phyloP scores from a whole-genome alignment of 495 filamentous ascomycete genomes.

The Penicillium herquei region DNA sequence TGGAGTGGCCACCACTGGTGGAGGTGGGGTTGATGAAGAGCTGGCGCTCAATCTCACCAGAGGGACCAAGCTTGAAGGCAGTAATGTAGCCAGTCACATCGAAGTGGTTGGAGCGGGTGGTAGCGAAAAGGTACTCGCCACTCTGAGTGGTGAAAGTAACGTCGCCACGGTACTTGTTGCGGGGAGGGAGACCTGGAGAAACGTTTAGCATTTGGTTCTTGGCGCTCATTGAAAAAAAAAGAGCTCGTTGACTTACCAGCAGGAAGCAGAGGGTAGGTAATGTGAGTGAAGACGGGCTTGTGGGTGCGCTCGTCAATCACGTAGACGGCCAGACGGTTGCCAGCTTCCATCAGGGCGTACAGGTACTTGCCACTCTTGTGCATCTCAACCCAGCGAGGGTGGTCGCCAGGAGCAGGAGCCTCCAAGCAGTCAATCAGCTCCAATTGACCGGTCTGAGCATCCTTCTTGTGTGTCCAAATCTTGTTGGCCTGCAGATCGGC shows the following conservation, averaged over 20 bases:
- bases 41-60: constrained; percentile 71
- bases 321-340: constrained; percentile 76
- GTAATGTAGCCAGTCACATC: constrained; percentile 77
- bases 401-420: constrained; percentile 68
- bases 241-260: constrained; percentile 57
- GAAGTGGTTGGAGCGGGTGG: constrained; percentile 72
- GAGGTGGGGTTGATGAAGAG: constrained; percentile 78
- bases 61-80: constrained; percentile 67
- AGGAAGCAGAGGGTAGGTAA: constrained; percentile 73
- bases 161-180: constrained; percentile 69
- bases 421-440: constrained; percentile 65
- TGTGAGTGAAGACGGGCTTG: constrained; percentile 78
- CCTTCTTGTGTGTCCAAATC: constrained; percentile 81
- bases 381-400: constrained; percentile 83
- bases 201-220: too few species aligned
- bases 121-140: constrained; percentile 73
- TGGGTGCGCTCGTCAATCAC: constrained; percentile 72
- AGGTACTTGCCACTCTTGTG: constrained; percentile 72
- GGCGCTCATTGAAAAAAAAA: too few species aligned
- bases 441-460: constrained; percentile 58
- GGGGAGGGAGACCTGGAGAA: constrained; percentile 44
- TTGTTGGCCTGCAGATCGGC: constrained; percentile 82
- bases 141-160: constrained; percentile 67
- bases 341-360: constrained; percentile 83
- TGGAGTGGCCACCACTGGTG: constrained; percentile 81